Evolutionary conservation across 2,329 filamentous ascomycete genomes (phyloP).

Genomic region (Nothophoma quercina): DNA sequence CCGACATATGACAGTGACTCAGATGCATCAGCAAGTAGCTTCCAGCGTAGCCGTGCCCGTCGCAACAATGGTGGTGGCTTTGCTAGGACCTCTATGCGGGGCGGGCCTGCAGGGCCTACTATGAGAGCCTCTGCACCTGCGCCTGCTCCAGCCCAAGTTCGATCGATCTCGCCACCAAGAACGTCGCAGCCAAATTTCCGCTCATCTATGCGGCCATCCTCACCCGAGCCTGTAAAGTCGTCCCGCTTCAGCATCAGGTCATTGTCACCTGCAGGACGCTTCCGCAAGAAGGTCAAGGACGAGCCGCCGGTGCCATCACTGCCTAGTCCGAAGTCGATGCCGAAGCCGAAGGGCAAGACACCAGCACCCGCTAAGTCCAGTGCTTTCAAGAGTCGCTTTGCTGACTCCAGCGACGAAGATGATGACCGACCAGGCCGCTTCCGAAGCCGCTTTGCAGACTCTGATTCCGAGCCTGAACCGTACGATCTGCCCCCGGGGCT

Average conservation of each 20-base stretch:
- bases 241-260: constrained; percentile 75
- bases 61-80: constrained; percentile 56
- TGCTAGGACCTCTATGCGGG: constrained; percentile 78
- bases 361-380: constrained; percentile 23
- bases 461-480: constrained; percentile 64
- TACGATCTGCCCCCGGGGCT: constrained; percentile 50
- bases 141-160: constrained; percentile 32
- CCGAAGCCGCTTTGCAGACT: constrained; percentile 58
- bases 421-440: constrained; percentile 47
- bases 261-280: constrained; percentile 69
- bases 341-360: constrained; percentile 28
- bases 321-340: neutral
- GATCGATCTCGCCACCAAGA: constrained; percentile 52
- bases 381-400: constrained; percentile 62
- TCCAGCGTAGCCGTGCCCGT: constrained; percentile 67
- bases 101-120: constrained; percentile 37
- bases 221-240: constrained; percentile 44
- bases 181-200: constrained; percentile 38
- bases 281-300: constrained; percentile 49
- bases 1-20: constrained; percentile 52
- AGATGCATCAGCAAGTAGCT: constrained; percentile 71
- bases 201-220: constrained; percentile 45
- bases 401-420: constrained; percentile 72
- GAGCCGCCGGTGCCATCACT: constrained; percentile 11
- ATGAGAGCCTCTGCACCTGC: constrained; percentile 36